Base-by-base conservation (phyloP, 805 yeast genomes). In the Ogataea trehaloabstinens region DNA sequence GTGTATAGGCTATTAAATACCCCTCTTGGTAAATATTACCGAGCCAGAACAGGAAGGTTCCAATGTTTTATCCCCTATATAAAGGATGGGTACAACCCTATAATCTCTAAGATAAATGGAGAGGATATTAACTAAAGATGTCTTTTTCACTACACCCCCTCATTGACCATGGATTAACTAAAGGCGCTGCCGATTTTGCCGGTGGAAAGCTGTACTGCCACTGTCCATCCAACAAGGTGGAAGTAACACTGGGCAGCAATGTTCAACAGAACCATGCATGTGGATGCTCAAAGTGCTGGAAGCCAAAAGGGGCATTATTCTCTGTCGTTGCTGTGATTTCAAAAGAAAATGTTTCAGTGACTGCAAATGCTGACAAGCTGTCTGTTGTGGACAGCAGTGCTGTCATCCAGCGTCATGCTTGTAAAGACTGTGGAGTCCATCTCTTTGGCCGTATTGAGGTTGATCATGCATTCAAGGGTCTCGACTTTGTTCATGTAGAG, bases 211-310 rank as follows among this genome's bases (percentile, higher is more conserved):
- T 38, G 28, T 33, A 33, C 37, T 38, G 41, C 34, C 33, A 38
- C 21, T 38, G 41, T 21, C 29, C 41, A 19, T 19, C 22, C 30
- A 28, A 38, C 34, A 38, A 38, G 37, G 41, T 38, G 21, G 41
- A 38, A 34, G 41, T 38, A 4, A 38, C 41, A 8, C 25, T 38
- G 6, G 41, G 34, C 34, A 38, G 37, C 29, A 38, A 38, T 18
- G 41, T 38, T n/a, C 41, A 33, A 24, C 41, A 38, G 19, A 38
- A 38, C 41, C 41, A 38, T 30, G 41, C 41, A n/a, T 38, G 41
- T 19, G 41, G 41, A 18, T 38, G 41, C 34, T 38, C 41, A 29
- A 38, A 38, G 41, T 38, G 41, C 25, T 38, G 41, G 41, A 38
- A 38, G 30, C 41, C 41, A 28, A 25, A 25, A 13, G 41, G 41